Evolutionary conservation across 2,329 filamentous ascomycete species (phyloP), one percentile per base, ranked within the genome.

Genomic region (Ophiocordyceps australis): DNA sequence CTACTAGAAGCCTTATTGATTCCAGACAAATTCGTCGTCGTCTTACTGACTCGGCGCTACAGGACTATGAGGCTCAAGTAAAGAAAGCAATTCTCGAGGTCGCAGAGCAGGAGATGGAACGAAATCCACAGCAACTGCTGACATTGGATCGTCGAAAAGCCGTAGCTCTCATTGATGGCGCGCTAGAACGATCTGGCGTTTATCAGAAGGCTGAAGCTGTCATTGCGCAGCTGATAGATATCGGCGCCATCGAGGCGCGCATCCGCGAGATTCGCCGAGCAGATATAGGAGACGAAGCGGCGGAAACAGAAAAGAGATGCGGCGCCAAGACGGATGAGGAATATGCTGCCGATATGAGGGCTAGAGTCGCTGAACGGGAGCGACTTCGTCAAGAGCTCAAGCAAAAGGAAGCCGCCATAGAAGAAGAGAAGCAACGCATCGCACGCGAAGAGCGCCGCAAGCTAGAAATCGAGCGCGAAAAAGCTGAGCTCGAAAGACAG

Each of bases 291-390:
- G 60, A 67, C 22, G 74, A 78, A 29, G 66, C 62, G 3, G 77
- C 78, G 4, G 61, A 62, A 16, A 64, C 67, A 13, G 79, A 86
- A 43, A 55, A 66, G 22, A 35, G 53, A 8, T 67, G 65, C 27
- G 79, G 79, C 12, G 57, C 65, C 24, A 83, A 79, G 46, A 77
- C 71, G 2, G 78, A 86, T 36, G 67, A 74, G 28, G 71, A 76
- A 25, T 86, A 83, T 45, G 71, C 66, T 2, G 62, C 62, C 24
- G 76, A 81, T 31, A 74, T 73, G 3, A 62, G 66, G 8, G 56
- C 54, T 6, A 66, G 71, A 25, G 57, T 65, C 18, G 57, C 60
- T 7, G 65, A 72, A 28, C 65, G 77, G 9, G 68, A 74, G 32
- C 61, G 60, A 18, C 55, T 71, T 8, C 60, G 71, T 28, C 64